These are phyloP conservation scores for Hysterium pulicare DNA, from an alignment of 2,329 filamentous ascomycete species.

Conservation along the genomic window DNA sequence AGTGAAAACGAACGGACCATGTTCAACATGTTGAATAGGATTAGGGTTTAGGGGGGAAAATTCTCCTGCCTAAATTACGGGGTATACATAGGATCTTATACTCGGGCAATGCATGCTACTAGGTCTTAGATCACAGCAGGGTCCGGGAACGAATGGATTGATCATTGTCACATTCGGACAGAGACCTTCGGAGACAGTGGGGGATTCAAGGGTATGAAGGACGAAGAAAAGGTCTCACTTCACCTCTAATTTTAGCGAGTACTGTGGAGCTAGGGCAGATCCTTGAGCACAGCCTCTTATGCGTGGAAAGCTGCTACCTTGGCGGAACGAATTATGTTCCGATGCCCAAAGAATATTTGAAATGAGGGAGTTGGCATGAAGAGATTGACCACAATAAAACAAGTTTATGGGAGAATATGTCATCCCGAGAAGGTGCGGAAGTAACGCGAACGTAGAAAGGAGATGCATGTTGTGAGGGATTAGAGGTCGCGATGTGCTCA, in stretches of 20 bases:
- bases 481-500: neutral
- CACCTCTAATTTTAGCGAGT: conserved; percentile 15
- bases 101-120: no score
- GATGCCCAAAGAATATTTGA: neutral
- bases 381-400: neutral
- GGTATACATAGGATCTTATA: neutral
- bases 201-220: conserved; percentile 1
- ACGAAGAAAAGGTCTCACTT: conserved; percentile 14
- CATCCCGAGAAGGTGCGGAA: neutral
- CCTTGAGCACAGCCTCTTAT: conserved; percentile 10
- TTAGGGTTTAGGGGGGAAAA: neutral
- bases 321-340: neutral
- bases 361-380: neutral
- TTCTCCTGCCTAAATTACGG: neutral
- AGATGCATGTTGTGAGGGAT: neutral
- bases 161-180: neutral
- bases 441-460: neutral
- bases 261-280: conserved; percentile 6
- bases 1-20: conserved; percentile 1
- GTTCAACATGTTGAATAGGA: neutral
- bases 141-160: neutral
- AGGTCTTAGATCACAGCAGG: neutral
- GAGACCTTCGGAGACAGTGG: neutral
- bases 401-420: neutral
- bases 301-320: neutral